Percentiles rank a stretch among this genome's conserved stretches.
These are phyloP conservation scores for Acacia confusa DNA, from an alignment of 306 rosid genomes.

Conservation along the genomic window DNA sequence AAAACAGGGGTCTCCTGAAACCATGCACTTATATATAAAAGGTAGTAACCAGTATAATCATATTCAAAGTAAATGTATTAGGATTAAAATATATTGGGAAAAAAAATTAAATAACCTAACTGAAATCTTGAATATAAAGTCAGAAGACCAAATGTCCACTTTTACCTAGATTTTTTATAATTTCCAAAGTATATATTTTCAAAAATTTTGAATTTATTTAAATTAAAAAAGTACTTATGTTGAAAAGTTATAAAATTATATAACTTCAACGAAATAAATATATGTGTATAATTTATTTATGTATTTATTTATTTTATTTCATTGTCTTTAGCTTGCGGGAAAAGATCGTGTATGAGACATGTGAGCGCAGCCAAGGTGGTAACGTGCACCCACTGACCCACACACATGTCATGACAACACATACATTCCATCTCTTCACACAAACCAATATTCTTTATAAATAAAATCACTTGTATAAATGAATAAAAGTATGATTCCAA, in stretches of 20 bases:
- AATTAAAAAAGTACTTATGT: neutral
- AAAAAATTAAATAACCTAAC: neutral
- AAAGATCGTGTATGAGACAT: no score
- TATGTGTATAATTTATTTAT: neutral
- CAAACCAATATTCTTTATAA: no score
- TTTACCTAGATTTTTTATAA: neutral
- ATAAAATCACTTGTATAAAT: no score
- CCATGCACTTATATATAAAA: neutral
- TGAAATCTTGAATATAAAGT: no score
- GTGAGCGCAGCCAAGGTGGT: no score
- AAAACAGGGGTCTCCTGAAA: neutral
- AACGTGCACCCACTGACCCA: no score
- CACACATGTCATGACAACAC: no score
- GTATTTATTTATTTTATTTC: neutral
- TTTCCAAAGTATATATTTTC: neutral
- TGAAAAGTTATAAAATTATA: neutral
- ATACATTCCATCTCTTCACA: no score
- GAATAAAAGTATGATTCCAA: no score
- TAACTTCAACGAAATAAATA: neutral
- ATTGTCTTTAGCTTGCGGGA: no score
- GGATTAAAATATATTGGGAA: no score
- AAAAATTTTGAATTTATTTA: neutral
- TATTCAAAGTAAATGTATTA: neutral
- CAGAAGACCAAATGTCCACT: neutral
- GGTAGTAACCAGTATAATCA: neutral